Evolutionary conservation across 352 stramenopile genomes (phyloP), one percentile per base, ranked within the genome.

Genomic region (Phytophthora hibernalis): DNA sequence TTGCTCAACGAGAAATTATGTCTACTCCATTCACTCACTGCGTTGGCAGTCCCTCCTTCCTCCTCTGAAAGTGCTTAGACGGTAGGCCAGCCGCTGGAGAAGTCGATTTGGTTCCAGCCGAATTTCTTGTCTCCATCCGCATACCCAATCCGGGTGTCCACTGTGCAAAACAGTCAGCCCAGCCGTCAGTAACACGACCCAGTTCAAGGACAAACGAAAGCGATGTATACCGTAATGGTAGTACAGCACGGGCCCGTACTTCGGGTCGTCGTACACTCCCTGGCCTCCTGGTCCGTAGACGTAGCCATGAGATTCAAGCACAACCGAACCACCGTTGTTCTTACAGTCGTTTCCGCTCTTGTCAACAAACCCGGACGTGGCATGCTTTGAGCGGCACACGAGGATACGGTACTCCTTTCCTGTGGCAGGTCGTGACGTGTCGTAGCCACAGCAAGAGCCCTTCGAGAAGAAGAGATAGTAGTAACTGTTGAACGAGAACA

Each of bases 391-490:
- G 9, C 77, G 74, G n/a, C 77, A 81, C n/a, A 75, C 74, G 6
- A 72, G 68, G 55, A 83, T 85, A 42, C 72, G 76, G 64, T 85
- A 83, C 60, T 83, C 74, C 48, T 81, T 80, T 0, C 74, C 77
- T 4, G 48, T 38, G 33, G 70, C 59, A 3, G 68, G 68, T 11
- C 54, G 64, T 43, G 52, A 61, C 5, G 20, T 67, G 45, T 73
- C 63, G 33, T 73, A 76, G 38, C 68, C 47, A 49, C 74, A 85
- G 52, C 77, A 83, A 35, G 71, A 38, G 2, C 68, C 74, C 37
- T 83, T 69, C 15, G 77, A 83, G 22, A 64, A 63, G 67, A 85
- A 85, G 16, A 85, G 65, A 43, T 85, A 85, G 61, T 77, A 83
- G 47, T 65, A 83, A 45, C 33, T 26, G 3, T 69, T 70, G 37